phyloP scores from a whole-genome alignment of 2,329 filamentous ascomycete genomes.

The Xylaria sp. region DNA sequence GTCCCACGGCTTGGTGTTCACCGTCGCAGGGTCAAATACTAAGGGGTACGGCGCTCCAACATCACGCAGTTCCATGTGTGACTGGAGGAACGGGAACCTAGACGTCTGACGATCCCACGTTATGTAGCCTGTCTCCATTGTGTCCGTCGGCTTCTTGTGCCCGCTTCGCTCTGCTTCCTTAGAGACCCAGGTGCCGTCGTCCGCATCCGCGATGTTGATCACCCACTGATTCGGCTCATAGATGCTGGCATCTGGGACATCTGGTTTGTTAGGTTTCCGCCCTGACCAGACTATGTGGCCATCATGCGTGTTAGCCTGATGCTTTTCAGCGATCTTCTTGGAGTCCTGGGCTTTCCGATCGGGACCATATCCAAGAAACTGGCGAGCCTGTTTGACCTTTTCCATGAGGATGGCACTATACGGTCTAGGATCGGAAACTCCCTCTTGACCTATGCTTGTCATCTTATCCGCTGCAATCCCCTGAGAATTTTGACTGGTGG shows the following conservation, averaged over 20 bases:
- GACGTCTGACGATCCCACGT: slow-evolving; percentile 21
- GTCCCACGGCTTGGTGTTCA: slow-evolving; percentile 18
- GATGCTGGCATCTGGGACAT: slow-evolving; percentile 3
- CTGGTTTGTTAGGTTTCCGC: slow-evolving; percentile 7
- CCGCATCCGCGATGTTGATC: background rate
- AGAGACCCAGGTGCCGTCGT: slow-evolving; percentile 8
- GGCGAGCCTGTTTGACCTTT: background rate
- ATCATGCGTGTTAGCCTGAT: no score
- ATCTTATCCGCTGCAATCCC: no score
- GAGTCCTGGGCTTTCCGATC: no score
- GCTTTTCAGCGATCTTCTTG: no score
- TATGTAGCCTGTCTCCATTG: slow-evolving; percentile 17
- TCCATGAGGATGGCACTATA: background rate
- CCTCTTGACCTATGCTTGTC: no score
- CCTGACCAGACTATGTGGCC: background rate
- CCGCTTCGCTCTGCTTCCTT: background rate
- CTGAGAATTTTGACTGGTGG: no score
- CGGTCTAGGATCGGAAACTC: background rate
- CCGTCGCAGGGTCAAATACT: slow-evolving; percentile 9
- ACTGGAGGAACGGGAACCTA: slow-evolving; percentile 14
- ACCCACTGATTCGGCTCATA: slow-evolving; percentile 20
- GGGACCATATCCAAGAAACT: background rate
- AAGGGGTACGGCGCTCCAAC: background rate
- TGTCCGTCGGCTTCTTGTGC: slow-evolving; percentile 4
- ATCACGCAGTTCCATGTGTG: slow-evolving; percentile 1